These are phyloP conservation scores for Sporisorium graminicola DNA, from an alignment of 1,284 basidiomycete genomes.

Conservation along the genomic window DNA sequence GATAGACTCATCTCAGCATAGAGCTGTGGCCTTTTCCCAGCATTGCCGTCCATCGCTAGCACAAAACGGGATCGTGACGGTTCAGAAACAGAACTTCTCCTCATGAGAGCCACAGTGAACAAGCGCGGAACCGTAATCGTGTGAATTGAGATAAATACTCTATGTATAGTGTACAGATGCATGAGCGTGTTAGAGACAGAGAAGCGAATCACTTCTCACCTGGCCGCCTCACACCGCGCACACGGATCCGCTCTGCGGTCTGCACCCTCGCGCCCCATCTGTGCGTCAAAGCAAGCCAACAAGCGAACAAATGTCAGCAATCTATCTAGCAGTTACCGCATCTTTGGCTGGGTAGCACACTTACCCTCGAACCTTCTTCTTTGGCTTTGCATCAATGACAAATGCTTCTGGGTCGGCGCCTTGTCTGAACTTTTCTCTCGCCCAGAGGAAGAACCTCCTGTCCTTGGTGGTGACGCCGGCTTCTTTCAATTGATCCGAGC, in stretches of 20 bases:
- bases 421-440: slow-evolving; percentile 81
- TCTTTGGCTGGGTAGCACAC: slow-evolving; percentile 6
- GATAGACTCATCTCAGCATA: too few relatives aligned
- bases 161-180: slow-evolving; percentile 24
- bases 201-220: slow-evolving; percentile 55
- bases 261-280: slow-evolving; percentile 78
- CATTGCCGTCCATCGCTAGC: too few relatives aligned
- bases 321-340: neutral
- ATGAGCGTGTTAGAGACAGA: neutral
- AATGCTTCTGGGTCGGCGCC: slow-evolving; percentile 75
- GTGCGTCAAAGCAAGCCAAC: neutral
- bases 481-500: slow-evolving; percentile 76
- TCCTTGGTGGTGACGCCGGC: slow-evolving; percentile 78
- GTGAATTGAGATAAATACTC: neutral
- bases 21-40: neutral
- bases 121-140: neutral
- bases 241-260: slow-evolving; percentile 72
- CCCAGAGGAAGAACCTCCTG: slow-evolving; percentile 83
- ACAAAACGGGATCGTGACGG: too few relatives aligned
- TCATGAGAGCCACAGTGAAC: neutral
- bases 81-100: neutral
- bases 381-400: slow-evolving; percentile 76
- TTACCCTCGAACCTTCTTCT: slow-evolving; percentile 78
- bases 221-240: slow-evolving; percentile 58
- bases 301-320: neutral